Conservation (phyloP, 768 basidiomycete species). For the Boletus barrowsii region DNA sequence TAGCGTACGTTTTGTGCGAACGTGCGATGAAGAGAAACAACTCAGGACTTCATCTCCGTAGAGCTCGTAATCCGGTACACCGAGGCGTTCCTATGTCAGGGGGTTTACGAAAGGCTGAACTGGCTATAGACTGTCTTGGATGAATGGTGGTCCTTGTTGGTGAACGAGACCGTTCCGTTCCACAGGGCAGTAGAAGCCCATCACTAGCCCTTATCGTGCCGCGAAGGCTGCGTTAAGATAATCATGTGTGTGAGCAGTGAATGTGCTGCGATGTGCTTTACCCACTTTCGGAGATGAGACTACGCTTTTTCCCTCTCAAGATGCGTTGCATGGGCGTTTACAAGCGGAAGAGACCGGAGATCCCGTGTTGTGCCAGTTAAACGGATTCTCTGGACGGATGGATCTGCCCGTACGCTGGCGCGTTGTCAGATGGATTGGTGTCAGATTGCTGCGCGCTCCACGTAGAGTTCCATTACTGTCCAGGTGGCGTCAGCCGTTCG, state of each 20-base stretch:
- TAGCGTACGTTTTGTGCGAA: slow-evolving; percentile 20
- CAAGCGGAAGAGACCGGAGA: not conserved
- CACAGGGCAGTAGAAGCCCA: not conserved
- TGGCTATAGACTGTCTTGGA: slow-evolving; percentile 23
- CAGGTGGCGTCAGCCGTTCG: no score
- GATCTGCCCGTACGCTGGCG: not conserved
- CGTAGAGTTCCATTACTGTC: no score
- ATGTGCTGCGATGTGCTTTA: not conserved
- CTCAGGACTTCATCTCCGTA: slow-evolving; percentile 26
- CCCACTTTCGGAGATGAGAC: slow-evolving; percentile 18
- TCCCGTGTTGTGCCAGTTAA: slow-evolving; percentile 1
- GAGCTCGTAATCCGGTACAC: slow-evolving; percentile 22
- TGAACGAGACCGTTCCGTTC: slow-evolving; percentile 13
- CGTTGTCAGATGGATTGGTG: not conserved
- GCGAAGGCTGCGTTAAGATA: slow-evolving; percentile 13
- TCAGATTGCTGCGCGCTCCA: slow-evolving; percentile 10
- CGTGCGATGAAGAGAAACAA: slow-evolving; percentile 24
- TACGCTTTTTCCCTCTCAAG: slow-evolving; percentile 13
- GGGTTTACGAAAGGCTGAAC: slow-evolving; percentile 16
- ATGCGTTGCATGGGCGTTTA: not conserved
- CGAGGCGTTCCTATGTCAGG: slow-evolving; percentile 29
- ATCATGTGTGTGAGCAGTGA: slow-evolving; percentile 6
- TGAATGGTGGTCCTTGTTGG: slow-evolving; percentile 3
- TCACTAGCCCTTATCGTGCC: slow-evolving; percentile 9
- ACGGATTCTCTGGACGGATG: slow-evolving; percentile 4